Evolutionary conservation across 495 filamentous ascomycete species (phyloP).

Genomic region (Elasticomyces elasticus): DNA sequence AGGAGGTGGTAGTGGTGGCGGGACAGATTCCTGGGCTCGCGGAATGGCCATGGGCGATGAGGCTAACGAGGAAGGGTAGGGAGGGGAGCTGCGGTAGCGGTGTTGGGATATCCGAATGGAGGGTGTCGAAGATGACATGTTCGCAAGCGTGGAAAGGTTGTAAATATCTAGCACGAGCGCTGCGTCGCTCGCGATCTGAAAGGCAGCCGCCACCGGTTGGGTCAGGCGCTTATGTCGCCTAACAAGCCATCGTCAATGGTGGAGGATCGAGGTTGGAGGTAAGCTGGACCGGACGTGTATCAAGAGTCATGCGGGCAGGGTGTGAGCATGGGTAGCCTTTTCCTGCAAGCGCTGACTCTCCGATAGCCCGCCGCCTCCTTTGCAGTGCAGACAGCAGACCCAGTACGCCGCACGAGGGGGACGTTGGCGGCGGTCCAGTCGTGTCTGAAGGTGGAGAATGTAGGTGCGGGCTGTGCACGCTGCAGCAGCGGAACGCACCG

Average conservation of each 20-base stretch:
- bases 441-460: too few species aligned
- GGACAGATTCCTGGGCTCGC: slow-evolving; percentile 39
- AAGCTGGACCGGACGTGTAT: neutral
- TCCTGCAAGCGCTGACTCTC: neutral
- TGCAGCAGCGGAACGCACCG: too few species aligned
- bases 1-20: slow-evolving; percentile 57
- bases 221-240: neutral
- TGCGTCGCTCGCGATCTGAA: neutral
- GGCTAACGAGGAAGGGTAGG: slow-evolving; percentile 1
- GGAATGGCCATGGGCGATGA: slow-evolving; percentile 48
- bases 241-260: neutral
- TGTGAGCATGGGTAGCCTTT: neutral
- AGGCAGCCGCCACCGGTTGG: slow-evolving; percentile 1
- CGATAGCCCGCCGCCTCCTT: neutral
- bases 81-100: slow-evolving; percentile 9
- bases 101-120: slow-evolving; percentile 17
- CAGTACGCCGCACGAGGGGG: neutral
- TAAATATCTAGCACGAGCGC: neutral
- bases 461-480: too few species aligned
- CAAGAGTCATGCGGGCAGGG: neutral
- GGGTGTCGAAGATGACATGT: slow-evolving; percentile 17
- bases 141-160: neutral
- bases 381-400: neutral
- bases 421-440: too few species aligned
- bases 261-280: neutral